These are phyloP conservation scores for Verticillium nonalfalfae DNA, from an alignment of 2,329 filamentous ascomycete genomes.

Conservation along the genomic window DNA sequence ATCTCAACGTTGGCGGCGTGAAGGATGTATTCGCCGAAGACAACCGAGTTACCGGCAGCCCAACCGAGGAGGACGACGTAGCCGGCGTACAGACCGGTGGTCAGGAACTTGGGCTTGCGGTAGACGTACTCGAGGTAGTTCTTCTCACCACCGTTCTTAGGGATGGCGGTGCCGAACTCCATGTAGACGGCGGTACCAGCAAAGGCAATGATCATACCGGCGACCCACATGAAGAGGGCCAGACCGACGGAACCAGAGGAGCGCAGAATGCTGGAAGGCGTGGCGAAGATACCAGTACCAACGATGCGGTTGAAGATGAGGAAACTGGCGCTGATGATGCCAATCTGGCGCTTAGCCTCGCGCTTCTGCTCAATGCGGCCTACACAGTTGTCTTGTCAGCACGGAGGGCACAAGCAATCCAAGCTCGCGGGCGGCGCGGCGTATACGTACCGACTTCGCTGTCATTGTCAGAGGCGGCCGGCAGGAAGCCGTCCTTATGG, in stretches of 20 bases:
- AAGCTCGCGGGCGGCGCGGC: not conserved
- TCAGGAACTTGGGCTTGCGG: conserved; percentile 53
- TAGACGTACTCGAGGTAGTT: conserved; percentile 63
- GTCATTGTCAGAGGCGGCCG: conserved; percentile 4
- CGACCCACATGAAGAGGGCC: conserved; percentile 56
- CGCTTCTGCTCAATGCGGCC: conserved; percentile 29
- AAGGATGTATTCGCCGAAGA: conserved; percentile 66
- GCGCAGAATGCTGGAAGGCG: conserved; percentile 49
- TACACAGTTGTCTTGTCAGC: not conserved
- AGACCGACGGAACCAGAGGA: conserved; percentile 56
- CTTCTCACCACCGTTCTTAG: conserved; percentile 59
- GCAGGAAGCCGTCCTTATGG: conserved; percentile 4
- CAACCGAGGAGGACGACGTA: conserved; percentile 60
- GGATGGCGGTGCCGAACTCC: conserved; percentile 60
- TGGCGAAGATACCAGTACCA: conserved; percentile 62
- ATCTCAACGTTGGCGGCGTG: conserved; percentile 58
- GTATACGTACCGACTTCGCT: conserved; percentile 10
- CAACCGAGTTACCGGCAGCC: conserved; percentile 61
- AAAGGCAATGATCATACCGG: conserved; percentile 53
- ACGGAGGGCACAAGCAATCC: not conserved
- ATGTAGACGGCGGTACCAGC: conserved; percentile 60
- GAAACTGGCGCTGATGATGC: conserved; percentile 47
- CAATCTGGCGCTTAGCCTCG: conserved; percentile 48
- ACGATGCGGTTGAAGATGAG: conserved; percentile 62
- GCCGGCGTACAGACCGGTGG: conserved; percentile 52